Conservation (phyloP, 2,329 filamentous ascomycete genomes). For the Trichoderma sp. region DNA sequence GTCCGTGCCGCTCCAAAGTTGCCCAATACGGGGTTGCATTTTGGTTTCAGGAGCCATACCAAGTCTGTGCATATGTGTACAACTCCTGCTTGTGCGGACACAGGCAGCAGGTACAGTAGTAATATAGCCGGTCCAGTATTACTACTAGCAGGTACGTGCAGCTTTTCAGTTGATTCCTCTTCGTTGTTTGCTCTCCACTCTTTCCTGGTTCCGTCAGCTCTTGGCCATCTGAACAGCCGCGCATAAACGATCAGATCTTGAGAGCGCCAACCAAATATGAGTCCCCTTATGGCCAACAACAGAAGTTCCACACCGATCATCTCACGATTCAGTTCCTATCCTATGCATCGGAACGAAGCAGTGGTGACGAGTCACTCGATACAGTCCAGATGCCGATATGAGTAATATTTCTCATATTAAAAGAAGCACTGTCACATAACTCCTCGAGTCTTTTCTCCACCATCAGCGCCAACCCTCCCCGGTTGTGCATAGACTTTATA, state of each 20-base stretch:
- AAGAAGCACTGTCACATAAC: neutral
- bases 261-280: neutral
- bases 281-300: neutral
- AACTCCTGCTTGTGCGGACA: neutral
- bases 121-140: neutral
- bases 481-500: neutral
- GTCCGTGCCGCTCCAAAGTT: neutral
- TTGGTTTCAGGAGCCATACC: neutral
- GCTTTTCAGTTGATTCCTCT: neutral
- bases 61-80: neutral
- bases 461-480: neutral
- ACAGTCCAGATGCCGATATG: neutral
- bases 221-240: neutral
- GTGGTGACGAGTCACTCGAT: neutral
- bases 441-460: neutral
- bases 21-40: neutral
- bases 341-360: neutral
- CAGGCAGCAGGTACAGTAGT: neutral
- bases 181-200: neutral
- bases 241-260: neutral
- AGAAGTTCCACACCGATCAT: neutral
- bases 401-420: neutral
- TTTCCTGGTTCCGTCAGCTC: neutral
- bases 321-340: too few relatives aligned
- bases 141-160: neutral